These are phyloP conservation scores for Penstemon davidsonii DNA, from an alignment of 257 asterid species.

Conservation along the genomic window DNA sequence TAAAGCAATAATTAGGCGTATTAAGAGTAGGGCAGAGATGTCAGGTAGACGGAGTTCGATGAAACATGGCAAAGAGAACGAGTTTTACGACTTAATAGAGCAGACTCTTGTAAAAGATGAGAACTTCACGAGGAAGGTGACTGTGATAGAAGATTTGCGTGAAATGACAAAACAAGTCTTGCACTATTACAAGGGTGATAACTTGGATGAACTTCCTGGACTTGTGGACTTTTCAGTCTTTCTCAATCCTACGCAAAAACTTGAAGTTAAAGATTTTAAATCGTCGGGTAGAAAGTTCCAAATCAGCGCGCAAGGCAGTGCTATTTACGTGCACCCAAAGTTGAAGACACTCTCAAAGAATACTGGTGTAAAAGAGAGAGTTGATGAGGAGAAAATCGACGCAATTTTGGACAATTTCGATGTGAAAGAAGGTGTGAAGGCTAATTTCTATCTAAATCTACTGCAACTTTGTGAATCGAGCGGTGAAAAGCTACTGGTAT, in stretches of 20 bases:
- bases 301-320: constrained; percentile 88
- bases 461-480: constrained; percentile 80
- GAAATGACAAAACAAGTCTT: constrained; percentile 82
- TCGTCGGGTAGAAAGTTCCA: constrained; percentile 59
- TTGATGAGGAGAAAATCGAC: constrained; percentile 75
- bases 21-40: constrained; percentile 71
- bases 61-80: constrained; percentile 61
- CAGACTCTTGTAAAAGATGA: constrained; percentile 70
- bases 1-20: constrained; percentile 69
- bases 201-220: constrained; percentile 94
- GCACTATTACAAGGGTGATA: constrained; percentile 95
- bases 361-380: constrained; percentile 63
- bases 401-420: constrained; percentile 54
- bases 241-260: constrained; percentile 61
- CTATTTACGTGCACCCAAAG: constrained; percentile 77
- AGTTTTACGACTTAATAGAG: constrained; percentile 82
- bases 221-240: constrained; percentile 78
- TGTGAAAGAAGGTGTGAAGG: constrained; percentile 74
- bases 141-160: constrained; percentile 82
- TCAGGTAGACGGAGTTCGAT: constrained; percentile 45
- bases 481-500: constrained; percentile 78
- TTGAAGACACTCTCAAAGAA: constrained; percentile 66
- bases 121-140: constrained; percentile 64
- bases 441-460: constrained; percentile 80
- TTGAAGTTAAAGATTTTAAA: constrained; percentile 53